phyloP scores from a whole-genome alignment of 176 grass and related monocot species.

The Musa schizocarpa region DNA sequence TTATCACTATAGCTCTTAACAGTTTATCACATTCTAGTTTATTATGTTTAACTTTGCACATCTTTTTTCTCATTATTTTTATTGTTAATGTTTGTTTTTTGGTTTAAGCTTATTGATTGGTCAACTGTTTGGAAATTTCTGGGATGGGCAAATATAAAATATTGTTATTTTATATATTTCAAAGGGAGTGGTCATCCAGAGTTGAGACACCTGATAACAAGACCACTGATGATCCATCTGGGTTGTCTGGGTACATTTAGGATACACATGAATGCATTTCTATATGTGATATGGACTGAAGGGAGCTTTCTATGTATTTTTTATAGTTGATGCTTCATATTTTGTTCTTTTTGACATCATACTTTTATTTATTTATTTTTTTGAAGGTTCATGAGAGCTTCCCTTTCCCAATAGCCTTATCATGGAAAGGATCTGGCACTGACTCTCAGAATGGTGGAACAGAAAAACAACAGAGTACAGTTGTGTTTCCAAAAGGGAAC shows the following conservation, averaged over 20 bases:
- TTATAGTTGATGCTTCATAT: background rate
- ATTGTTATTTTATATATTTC: too few species aligned
- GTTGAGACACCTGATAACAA: too few species aligned
- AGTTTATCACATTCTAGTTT: too few species aligned
- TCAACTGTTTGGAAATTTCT: too few species aligned
- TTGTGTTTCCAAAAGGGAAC: slow-evolving; percentile 67
- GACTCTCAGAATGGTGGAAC: slow-evolving; percentile 40
- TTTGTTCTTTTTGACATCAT: background rate
- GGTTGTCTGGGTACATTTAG: background rate
- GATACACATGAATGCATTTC: background rate
- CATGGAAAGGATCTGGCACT: slow-evolving; percentile 42
- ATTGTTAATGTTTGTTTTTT: too few species aligned
- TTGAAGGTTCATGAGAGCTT: slow-evolving; percentile 70
- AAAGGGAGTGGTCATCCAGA: too few species aligned
- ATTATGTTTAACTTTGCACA: too few species aligned
- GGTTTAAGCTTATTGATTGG: too few species aligned
- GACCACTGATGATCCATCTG: background rate
- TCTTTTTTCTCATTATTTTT: too few species aligned
- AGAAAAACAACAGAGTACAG: slow-evolving; percentile 28
- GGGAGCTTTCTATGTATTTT: background rate
- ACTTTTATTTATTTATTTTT: background rate
- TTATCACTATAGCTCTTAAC: too few species aligned
- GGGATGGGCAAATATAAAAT: too few species aligned
- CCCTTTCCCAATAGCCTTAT: slow-evolving; percentile 67
- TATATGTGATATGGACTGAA: background rate